These are phyloP conservation scores for Fomitopsis palustris DNA, from an alignment of 1,284 basidiomycete species.

Conservation along the genomic window DNA sequence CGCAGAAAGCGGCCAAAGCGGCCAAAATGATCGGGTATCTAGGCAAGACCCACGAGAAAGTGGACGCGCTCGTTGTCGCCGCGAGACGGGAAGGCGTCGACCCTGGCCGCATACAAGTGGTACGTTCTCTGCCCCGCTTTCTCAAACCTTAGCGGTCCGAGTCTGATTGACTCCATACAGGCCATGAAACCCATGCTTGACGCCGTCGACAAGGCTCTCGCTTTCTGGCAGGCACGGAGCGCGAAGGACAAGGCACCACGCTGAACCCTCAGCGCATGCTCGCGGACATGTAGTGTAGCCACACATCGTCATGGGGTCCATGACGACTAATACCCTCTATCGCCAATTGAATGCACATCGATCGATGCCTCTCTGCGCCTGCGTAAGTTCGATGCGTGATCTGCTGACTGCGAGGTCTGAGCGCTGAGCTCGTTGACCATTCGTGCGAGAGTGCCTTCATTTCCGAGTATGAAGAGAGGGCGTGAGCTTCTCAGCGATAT, in stretches of 20 bases:
- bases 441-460: background rate
- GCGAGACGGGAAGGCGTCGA: conserved; percentile 65
- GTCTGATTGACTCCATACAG: conserved; percentile 33
- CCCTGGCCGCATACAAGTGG: conserved; percentile 59
- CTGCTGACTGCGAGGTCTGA: background rate
- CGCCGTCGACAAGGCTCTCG: conserved; percentile 76
- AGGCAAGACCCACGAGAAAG: conserved; percentile 74
- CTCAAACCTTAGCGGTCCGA: background rate
- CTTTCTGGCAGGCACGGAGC: conserved; percentile 44
- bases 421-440: background rate
- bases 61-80: conserved; percentile 67
- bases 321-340: background rate
- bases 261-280: conserved; percentile 5
- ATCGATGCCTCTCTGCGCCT: background rate
- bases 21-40: conserved; percentile 86
- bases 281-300: background rate
- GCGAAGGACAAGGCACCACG: conserved; percentile 17
- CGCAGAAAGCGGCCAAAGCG: conserved; percentile 71
- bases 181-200: conserved; percentile 79
- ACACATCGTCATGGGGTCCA: background rate
- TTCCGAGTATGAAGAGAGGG: background rate
- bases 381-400: background rate
- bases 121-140: conserved; percentile 36
- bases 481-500: background rate
- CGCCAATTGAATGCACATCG: background rate